Evolutionary conservation across 78 protist genomes (phyloP).

Genomic region (Anaeramoeba ignava): DNA sequence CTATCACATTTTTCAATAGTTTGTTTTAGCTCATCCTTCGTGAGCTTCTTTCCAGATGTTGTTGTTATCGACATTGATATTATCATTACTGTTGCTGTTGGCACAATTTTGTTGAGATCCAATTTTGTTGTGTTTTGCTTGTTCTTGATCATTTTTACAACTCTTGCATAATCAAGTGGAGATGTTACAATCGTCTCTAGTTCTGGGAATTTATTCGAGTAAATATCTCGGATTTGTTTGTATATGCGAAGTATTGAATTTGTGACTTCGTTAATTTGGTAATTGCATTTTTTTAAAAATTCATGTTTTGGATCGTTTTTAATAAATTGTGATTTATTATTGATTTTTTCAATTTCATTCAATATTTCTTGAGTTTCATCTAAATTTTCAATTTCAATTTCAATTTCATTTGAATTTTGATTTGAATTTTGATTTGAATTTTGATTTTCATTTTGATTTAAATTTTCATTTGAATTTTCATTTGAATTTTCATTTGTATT

Average conservation of each 20-base stretch:
- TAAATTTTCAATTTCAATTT: background rate
- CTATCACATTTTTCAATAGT: background rate
- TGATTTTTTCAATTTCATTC: background rate
- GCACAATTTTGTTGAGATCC: background rate
- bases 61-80: background rate
- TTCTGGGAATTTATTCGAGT: background rate
- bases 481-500: no score
- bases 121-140: background rate
- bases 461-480: no score
- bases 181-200: background rate
- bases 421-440: background rate
- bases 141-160: background rate
- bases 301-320: background rate
- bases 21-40: background rate
- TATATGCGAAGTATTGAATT: background rate
- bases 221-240: background rate
- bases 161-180: background rate
- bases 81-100: background rate
- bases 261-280: background rate
- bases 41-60: background rate
- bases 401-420: background rate
- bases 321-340: background rate
- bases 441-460: no score
- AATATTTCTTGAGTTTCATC: background rate
- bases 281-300: background rate